Conservation (phyloP, 2,329 filamentous ascomycete species). For the Penicillium sp. region DNA sequence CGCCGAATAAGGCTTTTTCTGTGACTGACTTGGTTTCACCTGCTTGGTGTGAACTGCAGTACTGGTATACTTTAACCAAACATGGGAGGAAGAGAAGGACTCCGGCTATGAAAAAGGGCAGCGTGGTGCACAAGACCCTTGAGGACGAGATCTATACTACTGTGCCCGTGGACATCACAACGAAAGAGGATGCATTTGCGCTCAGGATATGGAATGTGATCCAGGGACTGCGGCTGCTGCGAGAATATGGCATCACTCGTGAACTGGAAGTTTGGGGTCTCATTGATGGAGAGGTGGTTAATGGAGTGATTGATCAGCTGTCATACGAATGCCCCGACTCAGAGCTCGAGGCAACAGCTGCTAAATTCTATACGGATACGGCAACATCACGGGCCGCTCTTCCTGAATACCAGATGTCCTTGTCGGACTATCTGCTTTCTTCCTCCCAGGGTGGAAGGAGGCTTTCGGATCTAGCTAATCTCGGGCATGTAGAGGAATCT, state of each 20-base stretch:
- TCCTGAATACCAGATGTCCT: slow-evolving; percentile 50
- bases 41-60: slow-evolving; percentile 95
- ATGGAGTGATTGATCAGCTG: slow-evolving; percentile 86
- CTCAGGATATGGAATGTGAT: slow-evolving; percentile 89
- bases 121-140: slow-evolving; percentile 76
- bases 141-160: slow-evolving; percentile 84
- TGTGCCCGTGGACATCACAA: slow-evolving; percentile 72
- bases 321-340: slow-evolving; percentile 76
- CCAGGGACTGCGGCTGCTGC: slow-evolving; percentile 76
- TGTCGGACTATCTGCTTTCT: slow-evolving; percentile 50
- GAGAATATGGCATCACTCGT: slow-evolving; percentile 71
- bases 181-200: slow-evolving; percentile 80
- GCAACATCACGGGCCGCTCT: slow-evolving; percentile 40
- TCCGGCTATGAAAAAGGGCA: slow-evolving; percentile 81
- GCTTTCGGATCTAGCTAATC: slow-evolving; percentile 34
- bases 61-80: slow-evolving; percentile 81
- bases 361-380: slow-evolving; percentile 44
- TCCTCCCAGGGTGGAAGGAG: slow-evolving; percentile 40
- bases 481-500: slow-evolving; percentile 15
- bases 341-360: slow-evolving; percentile 66
- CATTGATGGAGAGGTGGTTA: slow-evolving; percentile 80
- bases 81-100: slow-evolving; percentile 77
- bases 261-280: slow-evolving; percentile 86
- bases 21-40: slow-evolving; percentile 88
- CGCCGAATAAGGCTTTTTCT: slow-evolving; percentile 76